Evolutionary conservation across 352 stramenopile genomes (phyloP).

Genomic region (Globisporangium cederbergense): DNA sequence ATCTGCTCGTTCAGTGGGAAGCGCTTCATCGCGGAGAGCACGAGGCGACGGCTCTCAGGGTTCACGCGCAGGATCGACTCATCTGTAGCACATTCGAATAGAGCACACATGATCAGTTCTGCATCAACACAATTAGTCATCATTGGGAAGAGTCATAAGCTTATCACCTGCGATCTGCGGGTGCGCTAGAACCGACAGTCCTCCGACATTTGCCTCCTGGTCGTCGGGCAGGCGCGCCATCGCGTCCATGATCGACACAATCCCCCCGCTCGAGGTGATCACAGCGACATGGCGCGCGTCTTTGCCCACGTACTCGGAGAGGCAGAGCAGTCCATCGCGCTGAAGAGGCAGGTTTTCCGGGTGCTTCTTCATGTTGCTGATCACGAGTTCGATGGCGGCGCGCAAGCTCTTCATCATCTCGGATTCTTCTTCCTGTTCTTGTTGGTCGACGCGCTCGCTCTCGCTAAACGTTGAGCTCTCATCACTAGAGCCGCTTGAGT

Average conservation of each 20-base stretch:
- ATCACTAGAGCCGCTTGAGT: not conserved
- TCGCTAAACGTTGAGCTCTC: not conserved
- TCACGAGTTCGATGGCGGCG: slow-evolving; percentile 30
- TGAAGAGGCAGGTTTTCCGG: slow-evolving; percentile 35
- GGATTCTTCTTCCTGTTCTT: not conserved
- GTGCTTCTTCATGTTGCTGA: slow-evolving; percentile 42
- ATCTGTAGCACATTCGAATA: slow-evolving; percentile 17
- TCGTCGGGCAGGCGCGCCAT: slow-evolving; percentile 51
- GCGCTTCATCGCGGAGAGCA: slow-evolving; percentile 52
- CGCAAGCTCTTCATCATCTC: slow-evolving; percentile 11
- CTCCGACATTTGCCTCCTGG: slow-evolving; percentile 40
- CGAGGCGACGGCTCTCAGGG: slow-evolving; percentile 45
- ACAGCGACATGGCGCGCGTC: slow-evolving; percentile 25
- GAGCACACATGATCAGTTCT: not conserved
- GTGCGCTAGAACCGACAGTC: slow-evolving; percentile 51
- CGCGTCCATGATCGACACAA: slow-evolving; percentile 43
- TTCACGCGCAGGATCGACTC: slow-evolving; percentile 45
- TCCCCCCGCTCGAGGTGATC: slow-evolving; percentile 39
- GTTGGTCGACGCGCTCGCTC: not conserved
- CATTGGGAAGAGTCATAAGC: not conserved
- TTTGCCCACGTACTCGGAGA: slow-evolving; percentile 35
- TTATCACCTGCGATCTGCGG: slow-evolving; percentile 38
- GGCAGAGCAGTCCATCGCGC: slow-evolving; percentile 41
- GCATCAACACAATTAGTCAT: not conserved
- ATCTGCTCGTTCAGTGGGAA: slow-evolving; percentile 60